Conservation (phyloP, 2,329 filamentous ascomycete species). For the Simplicillium sp. region DNA sequence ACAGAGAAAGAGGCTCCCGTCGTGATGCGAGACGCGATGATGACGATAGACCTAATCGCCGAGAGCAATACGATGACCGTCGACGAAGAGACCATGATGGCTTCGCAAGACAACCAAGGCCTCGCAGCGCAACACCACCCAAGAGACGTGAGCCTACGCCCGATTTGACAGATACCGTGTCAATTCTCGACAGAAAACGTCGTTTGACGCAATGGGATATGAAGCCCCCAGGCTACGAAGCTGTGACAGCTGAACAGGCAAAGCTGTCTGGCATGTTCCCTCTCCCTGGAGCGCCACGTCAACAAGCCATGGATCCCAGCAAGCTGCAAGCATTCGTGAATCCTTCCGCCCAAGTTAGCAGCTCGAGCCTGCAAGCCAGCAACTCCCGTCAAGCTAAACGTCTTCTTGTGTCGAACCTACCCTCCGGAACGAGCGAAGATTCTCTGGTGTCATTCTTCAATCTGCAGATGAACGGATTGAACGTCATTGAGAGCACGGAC, state of each 20-base stretch:
- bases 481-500: conserved; percentile 74
- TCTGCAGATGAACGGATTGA: conserved; percentile 90
- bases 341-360: conserved; percentile 61
- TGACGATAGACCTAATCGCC: conserved; percentile 45
- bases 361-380: conserved; percentile 77
- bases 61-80: conserved; percentile 43
- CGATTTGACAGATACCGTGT: conserved; percentile 78
- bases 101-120: conserved; percentile 38
- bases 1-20: conserved; percentile 56
- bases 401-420: conserved; percentile 78
- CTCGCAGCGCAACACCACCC: conserved; percentile 69
- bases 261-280: conserved; percentile 99
- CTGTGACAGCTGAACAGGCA: conserved; percentile 94
- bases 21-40: conserved; percentile 58
- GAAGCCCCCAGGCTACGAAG: conserved; percentile 95
- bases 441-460: conserved; percentile 81
- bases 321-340: conserved; percentile 95
- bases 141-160: conserved; percentile 95
- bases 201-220: conserved; percentile 99
- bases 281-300: conserved; percentile 85
- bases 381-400: conserved; percentile 93
- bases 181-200: conserved; percentile 77
- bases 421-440: conserved; percentile 65
- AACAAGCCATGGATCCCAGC: conserved; percentile 89
- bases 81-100: conserved; percentile 35